A percentile compares a stretch with the other conserved stretches of the same genome.
Conservation (phyloP, 768 basidiomycete species). For the Agrocybe pediades region DNA sequence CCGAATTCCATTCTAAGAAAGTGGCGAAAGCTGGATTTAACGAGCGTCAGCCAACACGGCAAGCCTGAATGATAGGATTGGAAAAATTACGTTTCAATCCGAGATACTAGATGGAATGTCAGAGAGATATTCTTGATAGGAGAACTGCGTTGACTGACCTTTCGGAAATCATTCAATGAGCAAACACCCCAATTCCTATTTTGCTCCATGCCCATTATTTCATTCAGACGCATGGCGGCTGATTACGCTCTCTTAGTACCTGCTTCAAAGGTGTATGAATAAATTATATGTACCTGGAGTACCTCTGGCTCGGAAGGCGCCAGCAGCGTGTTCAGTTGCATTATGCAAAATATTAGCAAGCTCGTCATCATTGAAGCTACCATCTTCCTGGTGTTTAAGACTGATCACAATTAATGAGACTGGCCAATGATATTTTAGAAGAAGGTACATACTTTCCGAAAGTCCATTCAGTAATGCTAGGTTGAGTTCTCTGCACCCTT, state of each 20-base stretch:
- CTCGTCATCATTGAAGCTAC: slow-evolving; percentile 68
- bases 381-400: slow-evolving; percentile 59
- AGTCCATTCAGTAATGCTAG: slow-evolving; percentile 62
- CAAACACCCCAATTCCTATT: slow-evolving; percentile 81
- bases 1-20: slow-evolving; percentile 83
- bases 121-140: background rate
- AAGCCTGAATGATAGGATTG: background rate
- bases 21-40: slow-evolving; percentile 54
- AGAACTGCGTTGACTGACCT: slow-evolving; percentile 25
- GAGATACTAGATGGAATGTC: slow-evolving; percentile 48
- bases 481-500: slow-evolving; percentile 39
- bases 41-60: background rate
- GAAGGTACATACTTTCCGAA: slow-evolving; percentile 65
- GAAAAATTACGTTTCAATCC: slow-evolving; percentile 66
- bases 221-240: slow-evolving; percentile 72
- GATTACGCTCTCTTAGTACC: background rate
- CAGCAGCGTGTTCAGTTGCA: slow-evolving; percentile 74
- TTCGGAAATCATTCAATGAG: slow-evolving; percentile 82
- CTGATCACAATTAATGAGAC: slow-evolving; percentile 31
- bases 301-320: slow-evolving; percentile 73
- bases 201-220: slow-evolving; percentile 83
- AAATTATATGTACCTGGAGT: slow-evolving; percentile 49
- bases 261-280: background rate
- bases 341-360: slow-evolving; percentile 67
- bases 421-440: background rate